These are phyloP conservation scores for Lavandula angustifolia DNA, from an alignment of 257 asterid genomes.

Conservation along the genomic window DNA sequence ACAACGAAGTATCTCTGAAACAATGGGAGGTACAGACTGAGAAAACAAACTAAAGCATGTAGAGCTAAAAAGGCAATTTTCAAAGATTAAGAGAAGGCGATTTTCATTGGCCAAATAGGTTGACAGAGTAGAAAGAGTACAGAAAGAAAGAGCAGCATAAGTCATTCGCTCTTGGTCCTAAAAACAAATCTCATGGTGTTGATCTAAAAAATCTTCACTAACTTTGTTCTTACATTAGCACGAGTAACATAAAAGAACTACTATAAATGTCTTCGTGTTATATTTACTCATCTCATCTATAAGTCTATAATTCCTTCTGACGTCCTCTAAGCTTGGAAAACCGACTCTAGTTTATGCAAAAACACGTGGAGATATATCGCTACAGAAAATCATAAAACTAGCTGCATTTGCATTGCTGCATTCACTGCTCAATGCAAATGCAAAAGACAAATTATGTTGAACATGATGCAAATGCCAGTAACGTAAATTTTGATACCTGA, in stretches of 20 bases:
- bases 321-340: background rate
- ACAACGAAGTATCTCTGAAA: constrained; percentile 81
- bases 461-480: background rate
- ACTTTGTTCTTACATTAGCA: too few species aligned
- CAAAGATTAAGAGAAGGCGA: background rate
- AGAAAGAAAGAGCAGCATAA: too few species aligned
- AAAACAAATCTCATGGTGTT: background rate
- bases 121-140: too few species aligned
- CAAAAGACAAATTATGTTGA: background rate
- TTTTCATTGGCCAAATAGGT: too few species aligned
- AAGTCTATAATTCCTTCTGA: background rate
- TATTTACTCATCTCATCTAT: constrained; percentile 1
- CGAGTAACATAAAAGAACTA: too few species aligned
- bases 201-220: background rate
- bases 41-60: background rate
- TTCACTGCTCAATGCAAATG: constrained; percentile 6
- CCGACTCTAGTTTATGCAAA: background rate
- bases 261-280: too few species aligned
- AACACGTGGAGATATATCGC: background rate
- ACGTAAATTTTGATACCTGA: constrained; percentile 58
- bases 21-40: constrained; percentile 10
- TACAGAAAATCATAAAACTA: constrained; percentile 1
- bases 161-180: constrained; percentile 2
- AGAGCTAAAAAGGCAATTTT: background rate
- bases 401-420: background rate